A percentile compares a stretch with the other conserved stretches of the same genome.
phyloP scores from a whole-genome alignment of 768 basidiomycete genomes.

The Xanthoconium stramineum region DNA sequence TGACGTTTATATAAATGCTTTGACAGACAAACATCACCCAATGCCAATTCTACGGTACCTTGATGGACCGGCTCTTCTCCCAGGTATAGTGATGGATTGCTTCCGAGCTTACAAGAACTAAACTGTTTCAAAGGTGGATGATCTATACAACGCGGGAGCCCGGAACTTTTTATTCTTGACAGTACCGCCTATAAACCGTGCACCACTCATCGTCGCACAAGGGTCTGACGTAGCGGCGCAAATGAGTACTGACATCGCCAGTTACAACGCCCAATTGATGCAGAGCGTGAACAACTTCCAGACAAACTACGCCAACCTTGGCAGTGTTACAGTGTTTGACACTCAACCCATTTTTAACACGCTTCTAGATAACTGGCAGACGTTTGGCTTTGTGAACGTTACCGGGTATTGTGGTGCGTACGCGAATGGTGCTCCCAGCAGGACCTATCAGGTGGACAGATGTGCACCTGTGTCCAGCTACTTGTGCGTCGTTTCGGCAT shows the following conservation, averaged over 20 bases:
- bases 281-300: conserved; percentile 40
- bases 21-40: conserved; percentile 23
- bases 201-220: conserved; percentile 49
- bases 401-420: conserved; percentile 62
- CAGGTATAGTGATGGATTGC: conserved; percentile 14
- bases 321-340: conserved; percentile 49
- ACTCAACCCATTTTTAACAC: conserved; percentile 57
- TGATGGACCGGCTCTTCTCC: conserved; percentile 28
- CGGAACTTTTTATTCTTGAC: conserved; percentile 63
- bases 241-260: conserved; percentile 37
- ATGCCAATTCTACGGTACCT: conserved; percentile 21
- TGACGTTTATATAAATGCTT: neutral
- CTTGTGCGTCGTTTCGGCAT: conserved; percentile 44
- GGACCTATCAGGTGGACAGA: conserved; percentile 51
- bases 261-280: conserved; percentile 51
- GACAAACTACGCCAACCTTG: conserved; percentile 39
- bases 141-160: conserved; percentile 40
- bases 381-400: conserved; percentile 55
- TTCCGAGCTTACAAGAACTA: neutral
- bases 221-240: conserved; percentile 26
- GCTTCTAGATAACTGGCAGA: conserved; percentile 48
- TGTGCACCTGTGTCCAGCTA: conserved; percentile 65
- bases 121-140: conserved; percentile 12
- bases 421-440: conserved; percentile 51
- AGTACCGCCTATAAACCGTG: conserved; percentile 56